A percentile compares a stretch with the other conserved stretches of the same genome.
phyloP scores from a whole-genome alignment of 2,329 filamentous ascomycete species.

The Verticillium nonalfalfae region DNA sequence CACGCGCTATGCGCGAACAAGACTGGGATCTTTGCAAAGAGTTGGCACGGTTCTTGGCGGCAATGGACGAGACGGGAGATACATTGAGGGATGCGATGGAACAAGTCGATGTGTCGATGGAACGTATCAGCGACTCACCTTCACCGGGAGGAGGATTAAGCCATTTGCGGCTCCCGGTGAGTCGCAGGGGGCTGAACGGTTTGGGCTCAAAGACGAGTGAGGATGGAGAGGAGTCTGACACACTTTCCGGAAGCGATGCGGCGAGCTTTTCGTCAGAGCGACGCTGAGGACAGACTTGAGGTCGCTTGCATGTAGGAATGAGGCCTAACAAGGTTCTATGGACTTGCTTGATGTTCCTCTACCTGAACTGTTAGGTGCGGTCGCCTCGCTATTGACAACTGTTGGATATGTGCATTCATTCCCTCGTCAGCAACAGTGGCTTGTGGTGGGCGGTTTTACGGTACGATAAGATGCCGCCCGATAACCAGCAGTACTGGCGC shows the following conservation, averaged over 20 bases:
- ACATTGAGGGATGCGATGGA: conserved; percentile 69
- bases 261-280: conserved; percentile 26
- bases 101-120: conserved; percentile 42
- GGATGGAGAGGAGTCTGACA: conserved; percentile 29
- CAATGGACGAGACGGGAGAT: conserved; percentile 79
- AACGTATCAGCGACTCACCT: conserved; percentile 9
- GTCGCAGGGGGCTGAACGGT: conserved; percentile 20
- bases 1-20: conserved; percentile 71
- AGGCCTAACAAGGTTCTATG: too few species aligned
- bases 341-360: too few species aligned
- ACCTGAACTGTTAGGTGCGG: too few species aligned
- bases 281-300: neutral
- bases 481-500: neutral
- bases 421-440: neutral
- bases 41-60: conserved; percentile 87
- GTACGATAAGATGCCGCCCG: neutral
- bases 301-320: too few species aligned
- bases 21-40: conserved; percentile 98
- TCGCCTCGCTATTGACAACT: too few species aligned
- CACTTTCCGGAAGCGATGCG: conserved; percentile 27
- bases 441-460: neutral
- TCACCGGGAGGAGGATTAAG: conserved; percentile 19
- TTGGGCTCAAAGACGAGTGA: conserved; percentile 18
- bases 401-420: too few species aligned
- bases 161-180: neutral